Evolutionary conservation across 148 eudicot genomes (phyloP).

Genomic region (Simmondsia chinensis): DNA sequence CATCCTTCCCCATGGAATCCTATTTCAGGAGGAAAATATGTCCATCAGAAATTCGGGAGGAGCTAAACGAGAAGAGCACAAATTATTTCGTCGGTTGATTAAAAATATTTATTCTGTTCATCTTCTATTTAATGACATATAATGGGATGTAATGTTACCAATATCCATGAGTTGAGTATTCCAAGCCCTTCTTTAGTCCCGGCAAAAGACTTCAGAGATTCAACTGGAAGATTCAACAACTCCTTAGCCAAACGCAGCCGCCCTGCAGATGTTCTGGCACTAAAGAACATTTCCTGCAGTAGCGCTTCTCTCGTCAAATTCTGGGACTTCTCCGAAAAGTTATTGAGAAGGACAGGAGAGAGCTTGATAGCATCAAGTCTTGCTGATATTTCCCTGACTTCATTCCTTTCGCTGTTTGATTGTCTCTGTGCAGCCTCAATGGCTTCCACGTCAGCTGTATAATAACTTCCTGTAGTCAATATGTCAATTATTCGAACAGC

Average conservation of each 20-base stretch:
- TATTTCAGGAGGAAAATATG: conserved; percentile 30
- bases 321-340: conserved; percentile 32
- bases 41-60: neutral
- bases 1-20: conserved; percentile 99
- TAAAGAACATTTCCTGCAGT: conserved; percentile 65
- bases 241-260: conserved; percentile 85
- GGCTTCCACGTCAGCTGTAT: conserved; percentile 83
- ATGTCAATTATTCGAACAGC: conserved; percentile 92
- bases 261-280: conserved; percentile 77
- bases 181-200: conserved; percentile 86
- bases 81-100: too few relatives aligned
- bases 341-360: conserved; percentile 39
- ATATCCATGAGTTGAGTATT: conserved; percentile 84
- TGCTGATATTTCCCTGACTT: conserved; percentile 70
- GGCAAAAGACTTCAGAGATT: conserved; percentile 79
- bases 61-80: neutral
- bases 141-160: conserved; percentile 33
- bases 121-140: neutral
- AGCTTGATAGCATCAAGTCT: conserved; percentile 72
- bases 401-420: conserved; percentile 65
- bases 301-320: conserved; percentile 37
- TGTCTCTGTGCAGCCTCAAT: conserved; percentile 71
- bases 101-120: neutral
- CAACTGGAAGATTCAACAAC: conserved; percentile 69
- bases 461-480: conserved; percentile 66